Evolutionary conservation across 345 rosid species (phyloP).

Genomic region (Salix exigua): DNA sequence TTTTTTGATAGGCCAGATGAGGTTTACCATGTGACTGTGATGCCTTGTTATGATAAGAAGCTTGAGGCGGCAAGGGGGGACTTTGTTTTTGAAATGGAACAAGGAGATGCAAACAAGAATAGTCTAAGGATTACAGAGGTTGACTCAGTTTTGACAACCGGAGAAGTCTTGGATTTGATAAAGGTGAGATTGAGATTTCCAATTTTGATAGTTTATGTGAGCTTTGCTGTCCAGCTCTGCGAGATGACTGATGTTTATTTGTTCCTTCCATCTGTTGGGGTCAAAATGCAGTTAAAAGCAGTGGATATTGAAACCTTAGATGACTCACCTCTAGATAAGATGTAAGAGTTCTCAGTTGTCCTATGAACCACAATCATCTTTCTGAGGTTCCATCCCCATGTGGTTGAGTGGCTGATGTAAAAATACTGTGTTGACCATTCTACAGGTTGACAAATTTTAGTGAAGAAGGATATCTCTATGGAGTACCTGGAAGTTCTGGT

Average conservation of each 20-base stretch:
- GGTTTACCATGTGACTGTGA: conserved; percentile 85
- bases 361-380: conserved; percentile 10
- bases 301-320: conserved; percentile 61
- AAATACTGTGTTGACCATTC: background rate
- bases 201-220: background rate
- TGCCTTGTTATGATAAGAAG: conserved; percentile 99
- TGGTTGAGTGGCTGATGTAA: background rate
- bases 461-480: conserved; percentile 73
- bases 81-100: conserved; percentile 57
- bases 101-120: conserved; percentile 17
- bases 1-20: conserved; percentile 62
- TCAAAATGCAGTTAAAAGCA: conserved; percentile 58
- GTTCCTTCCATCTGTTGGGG: background rate
- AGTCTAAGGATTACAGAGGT: conserved; percentile 55
- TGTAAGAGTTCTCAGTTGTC: conserved; percentile 38
- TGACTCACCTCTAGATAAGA: conserved; percentile 66
- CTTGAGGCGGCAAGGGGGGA: conserved; percentile 92
- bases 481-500: conserved; percentile 90
- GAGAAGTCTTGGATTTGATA: conserved; percentile 82
- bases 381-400: background rate
- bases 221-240: background rate
- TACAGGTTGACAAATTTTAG: conserved; percentile 71
- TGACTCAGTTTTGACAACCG: conserved; percentile 91
- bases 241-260: background rate
- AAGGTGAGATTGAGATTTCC: conserved; percentile 44